These are phyloP conservation scores for Tricholoma bakamatsutake DNA, from an alignment of 768 basidiomycete species.

Conservation along the genomic window DNA sequence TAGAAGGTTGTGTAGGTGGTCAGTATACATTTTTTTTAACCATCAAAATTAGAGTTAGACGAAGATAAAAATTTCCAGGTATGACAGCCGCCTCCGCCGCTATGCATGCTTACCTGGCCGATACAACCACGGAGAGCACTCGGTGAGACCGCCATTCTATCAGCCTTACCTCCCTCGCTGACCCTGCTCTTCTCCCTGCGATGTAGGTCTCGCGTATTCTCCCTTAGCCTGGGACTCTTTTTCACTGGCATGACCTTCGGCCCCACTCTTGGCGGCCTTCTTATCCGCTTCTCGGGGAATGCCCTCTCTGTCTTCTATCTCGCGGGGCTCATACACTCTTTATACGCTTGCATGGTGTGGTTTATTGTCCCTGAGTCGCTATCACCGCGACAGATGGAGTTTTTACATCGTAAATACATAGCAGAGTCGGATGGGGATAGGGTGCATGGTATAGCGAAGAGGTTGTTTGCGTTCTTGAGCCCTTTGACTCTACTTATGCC, in stretches of 20 bases:
- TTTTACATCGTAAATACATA: conserved; percentile 29
- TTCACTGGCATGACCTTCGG: conserved; percentile 76
- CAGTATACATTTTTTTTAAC: conserved; percentile 13
- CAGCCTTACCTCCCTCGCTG: not conserved
- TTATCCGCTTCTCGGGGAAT: conserved; percentile 52
- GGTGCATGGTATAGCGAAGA: conserved; percentile 33
- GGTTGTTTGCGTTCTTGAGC: conserved; percentile 56
- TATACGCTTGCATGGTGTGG: conserved; percentile 45
- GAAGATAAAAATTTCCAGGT: conserved; percentile 25
- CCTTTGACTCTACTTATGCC: conserved; percentile 69
- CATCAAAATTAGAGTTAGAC: not conserved
- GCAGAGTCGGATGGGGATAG: conserved; percentile 26
- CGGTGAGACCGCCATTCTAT: conserved; percentile 33
- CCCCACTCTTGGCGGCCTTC: conserved; percentile 62
- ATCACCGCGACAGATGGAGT: conserved; percentile 41
- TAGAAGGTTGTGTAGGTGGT: conserved; percentile 76
- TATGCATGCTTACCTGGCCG: conserved; percentile 63
- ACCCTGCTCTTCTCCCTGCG: conserved; percentile 2
- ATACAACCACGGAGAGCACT: conserved; percentile 49
- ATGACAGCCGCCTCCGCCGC: conserved; percentile 43
- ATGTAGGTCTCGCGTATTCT: conserved; percentile 57
- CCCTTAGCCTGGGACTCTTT: conserved; percentile 57
- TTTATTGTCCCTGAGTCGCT: conserved; percentile 78
- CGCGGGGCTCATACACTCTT: conserved; percentile 41
- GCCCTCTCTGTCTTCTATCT: conserved; percentile 70